Base-by-base conservation (phyloP, 495 filamentous ascomycete genomes). In the Pyrenula aspistea region DNA sequence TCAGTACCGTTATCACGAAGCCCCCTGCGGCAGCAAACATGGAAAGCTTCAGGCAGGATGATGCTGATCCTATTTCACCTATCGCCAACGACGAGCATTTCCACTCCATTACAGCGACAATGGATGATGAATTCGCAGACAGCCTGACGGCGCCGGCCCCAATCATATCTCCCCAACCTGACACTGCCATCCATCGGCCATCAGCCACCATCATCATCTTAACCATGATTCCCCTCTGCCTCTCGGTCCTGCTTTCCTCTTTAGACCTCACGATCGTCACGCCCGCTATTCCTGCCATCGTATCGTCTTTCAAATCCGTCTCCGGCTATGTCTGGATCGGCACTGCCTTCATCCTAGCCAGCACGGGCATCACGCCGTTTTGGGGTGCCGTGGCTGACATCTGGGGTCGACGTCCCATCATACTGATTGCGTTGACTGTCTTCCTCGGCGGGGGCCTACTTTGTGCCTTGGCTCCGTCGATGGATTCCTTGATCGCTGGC, bases 321-420 rank as follows among this genome's bases (percentile, higher is more conserved):
- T 67, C 76, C 11, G 78, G 77, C 12, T 86, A 85, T 60, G 81
- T 77, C 22, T 86, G 83, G 83, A 82, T 86, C 58, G 81, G 79
- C 0, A 75, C 71, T 31, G 73, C 77, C 12, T 83, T 79, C 62
- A 68, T 79, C 20, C 76, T 88, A 0, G 79, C 78, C n/a, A 76
- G 73, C 61, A 68, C 80, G 10, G 77, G 83, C 1, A 71, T 75
- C 0, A 80, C 76, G 19, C 84, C 84, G 0, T 68, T 77, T 57
- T 87, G 85, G 84, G 85, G 82, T 31, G 84, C 83, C 62, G 67
- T 87, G 47, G 78, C 76, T 23, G 87, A 90, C 62, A 89, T 89
- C 49, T 89, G 78, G 73, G 87, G 87, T 1, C 81, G 86, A 15
- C 89, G 88, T 60, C 81, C 81, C 0, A 80, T 87, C 54, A 67